A percentile compares a stretch with the other conserved stretches of the same genome.
Evolutionary conservation across 805 yeast species (phyloP).

Genomic region (Saccharomycopsis capsularis): DNA sequence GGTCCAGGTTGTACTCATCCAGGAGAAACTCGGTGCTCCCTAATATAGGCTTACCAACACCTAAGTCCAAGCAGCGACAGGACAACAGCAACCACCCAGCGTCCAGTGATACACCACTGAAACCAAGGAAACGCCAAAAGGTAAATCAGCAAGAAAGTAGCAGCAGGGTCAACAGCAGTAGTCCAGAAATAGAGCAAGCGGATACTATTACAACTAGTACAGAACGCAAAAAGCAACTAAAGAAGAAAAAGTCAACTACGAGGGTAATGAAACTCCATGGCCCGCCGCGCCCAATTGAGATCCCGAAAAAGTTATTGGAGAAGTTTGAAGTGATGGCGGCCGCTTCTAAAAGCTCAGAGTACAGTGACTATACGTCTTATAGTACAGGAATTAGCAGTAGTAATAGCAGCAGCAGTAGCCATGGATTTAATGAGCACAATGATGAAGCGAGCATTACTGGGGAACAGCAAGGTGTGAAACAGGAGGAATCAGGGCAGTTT

Average conservation of each 20-base stretch:
- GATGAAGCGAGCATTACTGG: too few species aligned
- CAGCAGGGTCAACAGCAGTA: background rate
- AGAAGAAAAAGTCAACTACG: constrained; percentile 1
- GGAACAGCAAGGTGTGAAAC: too few species aligned
- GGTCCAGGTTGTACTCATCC: background rate
- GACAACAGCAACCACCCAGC: background rate
- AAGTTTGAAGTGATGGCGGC: background rate
- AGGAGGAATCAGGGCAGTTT: too few species aligned
- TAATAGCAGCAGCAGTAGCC: too few species aligned
- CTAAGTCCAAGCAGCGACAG: background rate
- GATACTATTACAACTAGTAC: background rate
- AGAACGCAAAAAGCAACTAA: background rate
- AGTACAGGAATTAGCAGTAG: too few species aligned
- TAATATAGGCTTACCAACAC: background rate
- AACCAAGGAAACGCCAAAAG: too few species aligned
- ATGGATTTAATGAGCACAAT: too few species aligned
- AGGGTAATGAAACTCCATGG: constrained; percentile 20
- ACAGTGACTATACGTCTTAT: too few species aligned
- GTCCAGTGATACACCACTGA: background rate
- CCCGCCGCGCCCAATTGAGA: constrained; percentile 20
- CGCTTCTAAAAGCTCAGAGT: too few species aligned
- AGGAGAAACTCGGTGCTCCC: background rate
- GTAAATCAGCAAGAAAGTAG: too few species aligned
- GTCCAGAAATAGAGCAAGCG: background rate
- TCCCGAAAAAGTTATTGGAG: constrained; percentile 9